Evolutionary conservation across 305 asterid species (phyloP).

Genomic region (Salvia sclarea): DNA sequence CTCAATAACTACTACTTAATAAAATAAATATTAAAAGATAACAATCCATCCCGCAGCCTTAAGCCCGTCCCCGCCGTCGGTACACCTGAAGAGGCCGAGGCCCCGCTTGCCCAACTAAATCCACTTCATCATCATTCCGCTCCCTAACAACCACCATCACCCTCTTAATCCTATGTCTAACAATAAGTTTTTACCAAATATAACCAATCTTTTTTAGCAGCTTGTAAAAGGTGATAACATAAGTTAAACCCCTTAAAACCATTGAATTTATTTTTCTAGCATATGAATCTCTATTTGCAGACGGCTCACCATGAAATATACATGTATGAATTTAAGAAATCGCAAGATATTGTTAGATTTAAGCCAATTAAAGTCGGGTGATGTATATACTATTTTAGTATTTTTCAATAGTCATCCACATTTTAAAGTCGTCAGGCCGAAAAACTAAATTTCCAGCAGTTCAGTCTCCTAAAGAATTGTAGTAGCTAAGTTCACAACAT

Average conservation of each 20-base stretch:
- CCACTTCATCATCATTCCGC: no score
- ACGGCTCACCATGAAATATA: neutral
- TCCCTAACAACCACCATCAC: no score
- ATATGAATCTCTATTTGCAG: neutral
- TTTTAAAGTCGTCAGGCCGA: conserved; percentile 3
- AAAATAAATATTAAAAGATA: no score
- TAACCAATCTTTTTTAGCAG: neutral
- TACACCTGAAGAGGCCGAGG: no score
- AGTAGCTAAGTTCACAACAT: conserved; percentile 15
- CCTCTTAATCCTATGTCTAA: no score
- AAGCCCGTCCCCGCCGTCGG: no score
- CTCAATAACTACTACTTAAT: no score
- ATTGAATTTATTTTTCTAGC: neutral
- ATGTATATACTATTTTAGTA: neutral
- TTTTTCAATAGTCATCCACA: conserved; percentile 8
- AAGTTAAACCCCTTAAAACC: neutral
- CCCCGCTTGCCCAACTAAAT: no score
- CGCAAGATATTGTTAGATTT: conserved; percentile 4
- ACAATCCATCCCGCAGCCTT: no score
- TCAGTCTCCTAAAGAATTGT: conserved; percentile 12
- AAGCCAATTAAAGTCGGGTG: neutral
- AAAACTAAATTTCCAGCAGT: conserved; percentile 1
- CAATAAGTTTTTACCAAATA: neutral
- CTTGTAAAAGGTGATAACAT: neutral
- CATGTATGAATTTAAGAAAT: neutral